Evolutionary conservation across 2,329 filamentous ascomycete genomes (phyloP).

Genomic region (Sporothrix schenckii): DNA sequence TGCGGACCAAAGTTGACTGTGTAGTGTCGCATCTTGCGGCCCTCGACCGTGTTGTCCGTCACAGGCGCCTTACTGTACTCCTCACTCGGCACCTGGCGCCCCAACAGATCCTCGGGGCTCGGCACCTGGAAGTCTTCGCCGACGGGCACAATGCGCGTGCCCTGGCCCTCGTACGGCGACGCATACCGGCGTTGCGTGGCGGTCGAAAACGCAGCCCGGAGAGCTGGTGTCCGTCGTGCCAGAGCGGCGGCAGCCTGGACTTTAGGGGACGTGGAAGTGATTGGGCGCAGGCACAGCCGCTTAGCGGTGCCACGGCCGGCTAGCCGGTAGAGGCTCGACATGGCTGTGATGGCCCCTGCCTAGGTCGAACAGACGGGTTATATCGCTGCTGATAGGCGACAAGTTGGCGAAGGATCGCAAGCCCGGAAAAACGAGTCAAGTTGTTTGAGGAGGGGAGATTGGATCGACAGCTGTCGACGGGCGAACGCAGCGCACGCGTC

Average conservation of each 20-base stretch:
- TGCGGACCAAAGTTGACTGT: constrained; percentile 99
- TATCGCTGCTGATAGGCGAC: not conserved
- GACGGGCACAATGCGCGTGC: constrained; percentile 66
- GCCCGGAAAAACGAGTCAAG: not conserved
- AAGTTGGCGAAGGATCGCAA: not conserved
- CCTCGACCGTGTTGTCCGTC: constrained; percentile 53
- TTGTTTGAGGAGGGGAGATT: constrained; percentile 27
- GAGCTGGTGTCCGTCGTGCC: constrained; percentile 35
- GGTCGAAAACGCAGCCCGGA: constrained; percentile 65
- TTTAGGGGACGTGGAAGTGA: constrained; percentile 32
- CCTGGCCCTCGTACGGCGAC: constrained; percentile 54
- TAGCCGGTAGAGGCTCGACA: constrained; percentile 74
- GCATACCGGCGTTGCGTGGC: constrained; percentile 65
- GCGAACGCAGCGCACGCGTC: constrained; percentile 33
- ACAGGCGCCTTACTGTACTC: constrained; percentile 51
- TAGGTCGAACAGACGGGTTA: not conserved
- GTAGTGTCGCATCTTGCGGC: constrained; percentile 95
- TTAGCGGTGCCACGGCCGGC: constrained; percentile 67
- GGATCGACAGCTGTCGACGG: constrained; percentile 18
- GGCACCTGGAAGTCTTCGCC: constrained; percentile 64
- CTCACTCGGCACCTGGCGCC: constrained; percentile 30
- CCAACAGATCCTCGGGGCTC: constrained; percentile 47
- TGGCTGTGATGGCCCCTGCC: constrained; percentile 36
- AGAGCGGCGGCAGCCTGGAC: constrained; percentile 23
- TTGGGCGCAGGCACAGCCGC: constrained; percentile 62